Base-by-base conservation (phyloP, 108 stramenopile genomes). In the Discostella pseudostelligera region DNA sequence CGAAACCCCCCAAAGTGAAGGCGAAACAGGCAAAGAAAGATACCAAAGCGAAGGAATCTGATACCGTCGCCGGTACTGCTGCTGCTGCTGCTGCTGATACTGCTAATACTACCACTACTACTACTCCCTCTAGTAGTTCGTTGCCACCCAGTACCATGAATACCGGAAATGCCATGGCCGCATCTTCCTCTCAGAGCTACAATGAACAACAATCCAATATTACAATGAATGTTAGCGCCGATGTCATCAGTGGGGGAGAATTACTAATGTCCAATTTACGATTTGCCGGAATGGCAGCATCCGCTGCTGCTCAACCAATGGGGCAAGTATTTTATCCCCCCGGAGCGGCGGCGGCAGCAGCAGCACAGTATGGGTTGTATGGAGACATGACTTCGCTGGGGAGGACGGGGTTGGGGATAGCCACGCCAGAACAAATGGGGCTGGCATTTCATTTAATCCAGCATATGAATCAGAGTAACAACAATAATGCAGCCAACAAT, bases 381-480 rank as follows among this genome's bases (percentile, higher is more conserved):
- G 36, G 55, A 35, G 32, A 56, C n/a, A 54, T 54, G 49, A 32
- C 32, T 3, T 32, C 32, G 32, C 5, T 32, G 32, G 32, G 32
- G 32, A 32, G 32, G 32, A 32, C 32, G 32, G 49, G 49, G 12
- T 49, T 49, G 53, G 53, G 35, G 7, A 56, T 56, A 32, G 55
- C 55, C 16, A 56, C 55, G 10, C 17, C 55, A 36, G 32, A 54
- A n/a, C 55, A 56, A 8, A 56, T 56, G 55, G 55, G 32, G 4
- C 32, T 56, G 55, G 55, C 55, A 26, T 26, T 56, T 35, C 55
- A 56, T n/a, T 3, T 56, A 14, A 5, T 56, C 14, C 55, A 56
- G 36, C 32, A 54, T 12, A 54, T 54, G 53, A 56, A 56, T 56
- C 55, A 17, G 32, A 39, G 32, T 37, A 51, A 51, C 24, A 13